Conservation (phyloP, 768 basidiomycete species). For the Hydnum rufescens region DNA sequence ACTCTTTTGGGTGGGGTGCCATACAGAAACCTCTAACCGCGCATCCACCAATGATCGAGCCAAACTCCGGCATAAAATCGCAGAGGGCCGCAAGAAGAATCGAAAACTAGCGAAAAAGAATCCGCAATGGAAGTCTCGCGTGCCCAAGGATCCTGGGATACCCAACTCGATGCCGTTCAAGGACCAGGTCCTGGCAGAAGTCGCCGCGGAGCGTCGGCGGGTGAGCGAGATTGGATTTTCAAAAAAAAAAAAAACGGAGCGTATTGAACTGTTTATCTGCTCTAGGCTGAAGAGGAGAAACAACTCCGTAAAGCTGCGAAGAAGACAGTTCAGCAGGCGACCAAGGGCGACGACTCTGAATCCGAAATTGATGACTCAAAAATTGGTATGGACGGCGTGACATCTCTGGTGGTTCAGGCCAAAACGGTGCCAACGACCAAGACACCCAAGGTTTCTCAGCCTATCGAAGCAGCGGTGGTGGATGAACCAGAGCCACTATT, state of each 20-base stretch:
- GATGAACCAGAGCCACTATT: constrained; percentile 36
- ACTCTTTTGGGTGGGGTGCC: no score
- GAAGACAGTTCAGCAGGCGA: not conserved
- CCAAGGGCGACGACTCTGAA: constrained; percentile 11
- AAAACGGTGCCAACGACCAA: no score
- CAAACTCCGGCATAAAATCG: constrained; percentile 53
- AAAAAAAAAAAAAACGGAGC: not conserved
- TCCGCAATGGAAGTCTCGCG: constrained; percentile 72
- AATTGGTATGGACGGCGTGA: constrained; percentile 11
- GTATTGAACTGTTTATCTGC: no score
- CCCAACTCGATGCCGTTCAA: constrained; percentile 89
- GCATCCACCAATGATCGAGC: constrained; percentile 50
- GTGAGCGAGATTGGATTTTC: constrained; percentile 23
- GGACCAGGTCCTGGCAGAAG: constrained; percentile 81
- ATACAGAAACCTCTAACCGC: constrained; percentile 82
- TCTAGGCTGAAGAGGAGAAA: constrained; percentile 63
- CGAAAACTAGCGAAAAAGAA: constrained; percentile 60
- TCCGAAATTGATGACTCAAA: no score
- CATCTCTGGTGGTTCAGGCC: no score
- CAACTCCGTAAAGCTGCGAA: not conserved
- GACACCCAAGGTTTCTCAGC: no score
- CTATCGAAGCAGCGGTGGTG: not conserved
- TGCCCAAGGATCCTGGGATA: constrained; percentile 79
- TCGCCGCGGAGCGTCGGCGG: constrained; percentile 57
- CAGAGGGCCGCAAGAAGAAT: constrained; percentile 58